These are phyloP conservation scores for Coccomyxa sp. DNA, from an alignment of 139 green algal genomes.

Conservation along the genomic window DNA sequence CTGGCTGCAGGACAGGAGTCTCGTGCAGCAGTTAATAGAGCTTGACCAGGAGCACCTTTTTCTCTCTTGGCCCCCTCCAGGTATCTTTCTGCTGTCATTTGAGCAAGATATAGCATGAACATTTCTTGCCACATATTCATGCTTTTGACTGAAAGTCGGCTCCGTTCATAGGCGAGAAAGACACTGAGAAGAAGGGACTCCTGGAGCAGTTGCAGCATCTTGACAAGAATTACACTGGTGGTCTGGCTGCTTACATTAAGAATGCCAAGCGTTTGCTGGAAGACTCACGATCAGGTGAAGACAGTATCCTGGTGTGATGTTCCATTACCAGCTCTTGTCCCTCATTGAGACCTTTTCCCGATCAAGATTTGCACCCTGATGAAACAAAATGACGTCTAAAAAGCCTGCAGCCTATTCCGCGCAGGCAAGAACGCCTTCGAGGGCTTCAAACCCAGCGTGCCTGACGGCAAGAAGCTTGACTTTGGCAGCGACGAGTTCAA, in stretches of 20 bases:
- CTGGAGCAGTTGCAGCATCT: slow-evolving; percentile 63
- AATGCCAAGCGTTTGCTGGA: slow-evolving; percentile 84
- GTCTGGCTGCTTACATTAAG: slow-evolving; percentile 76
- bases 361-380: too few relatives aligned
- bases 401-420: not conserved
- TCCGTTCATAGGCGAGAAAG: slow-evolving; percentile 18
- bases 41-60: slow-evolving; percentile 78
- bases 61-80: slow-evolving; percentile 53
- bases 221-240: slow-evolving; percentile 78
- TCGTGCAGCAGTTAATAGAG: slow-evolving; percentile 29
- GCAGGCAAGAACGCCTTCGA: slow-evolving; percentile 89
- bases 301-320: not conserved
- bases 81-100: slow-evolving; percentile 13
- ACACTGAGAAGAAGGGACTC: slow-evolving; percentile 56
- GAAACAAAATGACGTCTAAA: not conserved
- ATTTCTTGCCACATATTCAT: too few relatives aligned
- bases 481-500: slow-evolving; percentile 64
- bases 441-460: slow-evolving; percentile 83
- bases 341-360: not conserved
- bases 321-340: not conserved
- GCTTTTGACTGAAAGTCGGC: too few relatives aligned
- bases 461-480: slow-evolving; percentile 74
- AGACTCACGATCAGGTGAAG: slow-evolving; percentile 69
- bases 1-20: slow-evolving; percentile 22
- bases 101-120: not conserved